Evolutionary conservation across 176 grass and related monocot species (phyloP).

Genomic region (Dendrocalamus sinicus): DNA sequence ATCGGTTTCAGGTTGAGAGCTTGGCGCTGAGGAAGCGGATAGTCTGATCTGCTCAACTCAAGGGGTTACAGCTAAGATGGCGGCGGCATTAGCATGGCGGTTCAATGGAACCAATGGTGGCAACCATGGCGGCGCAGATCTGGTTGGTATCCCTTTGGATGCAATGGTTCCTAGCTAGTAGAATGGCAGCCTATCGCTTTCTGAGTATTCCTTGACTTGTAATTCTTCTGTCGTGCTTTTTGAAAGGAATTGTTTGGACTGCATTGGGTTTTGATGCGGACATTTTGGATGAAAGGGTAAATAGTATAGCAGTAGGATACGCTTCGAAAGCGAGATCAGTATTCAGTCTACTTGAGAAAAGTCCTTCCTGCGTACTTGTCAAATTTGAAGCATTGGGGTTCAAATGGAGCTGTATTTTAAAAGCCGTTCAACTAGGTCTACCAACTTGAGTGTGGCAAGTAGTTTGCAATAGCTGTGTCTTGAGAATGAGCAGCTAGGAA

Average conservation of each 20-base stretch:
- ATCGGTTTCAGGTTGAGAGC: constrained; percentile 58
- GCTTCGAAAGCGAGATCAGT: constrained; percentile 32
- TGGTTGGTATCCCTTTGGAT: constrained; percentile 57
- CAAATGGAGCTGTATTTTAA: not conserved
- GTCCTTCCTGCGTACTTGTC: not conserved
- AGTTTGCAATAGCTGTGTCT: constrained; percentile 12
- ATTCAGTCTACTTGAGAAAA: constrained; percentile 6
- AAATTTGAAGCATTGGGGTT: constrained; percentile 11
- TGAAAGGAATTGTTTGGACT: not conserved
- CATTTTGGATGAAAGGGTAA: constrained; percentile 32
- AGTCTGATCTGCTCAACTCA: constrained; percentile 40
- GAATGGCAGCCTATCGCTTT: constrained; percentile 22
- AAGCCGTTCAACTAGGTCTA: not conserved
- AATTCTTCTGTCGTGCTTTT: constrained; percentile 15
- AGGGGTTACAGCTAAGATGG: constrained; percentile 55
- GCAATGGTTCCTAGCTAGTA: constrained; percentile 37
- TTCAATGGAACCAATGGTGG: constrained; percentile 75
- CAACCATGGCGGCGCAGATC: constrained; percentile 72
- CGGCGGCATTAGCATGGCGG: constrained; percentile 81
- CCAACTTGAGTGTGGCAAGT: constrained; percentile 3
- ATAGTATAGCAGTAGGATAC: constrained; percentile 20
- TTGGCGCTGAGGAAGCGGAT: constrained; percentile 28
- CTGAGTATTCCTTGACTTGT: constrained; percentile 10
- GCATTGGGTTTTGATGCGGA: not conserved
- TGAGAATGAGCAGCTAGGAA: constrained; percentile 5